Evolutionary conservation across 1,139 yeast genomes (phyloP), one percentile per base, ranked within the genome.

Genomic region (Zygosaccharomyces sapae): DNA sequence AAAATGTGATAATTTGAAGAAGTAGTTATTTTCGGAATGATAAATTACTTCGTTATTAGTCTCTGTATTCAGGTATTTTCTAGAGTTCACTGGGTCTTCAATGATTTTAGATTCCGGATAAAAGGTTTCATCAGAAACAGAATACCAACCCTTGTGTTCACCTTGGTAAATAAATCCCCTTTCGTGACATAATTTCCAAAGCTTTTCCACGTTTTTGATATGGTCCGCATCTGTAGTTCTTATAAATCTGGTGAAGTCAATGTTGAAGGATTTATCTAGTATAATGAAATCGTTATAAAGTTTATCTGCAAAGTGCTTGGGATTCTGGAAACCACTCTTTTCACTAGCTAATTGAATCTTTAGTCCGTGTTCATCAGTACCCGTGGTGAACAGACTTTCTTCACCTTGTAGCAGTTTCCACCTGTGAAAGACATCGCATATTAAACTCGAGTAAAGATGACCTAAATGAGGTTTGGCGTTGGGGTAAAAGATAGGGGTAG

Each of bases 281-380:
- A 63, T 63, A 56, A 77, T 75, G 67, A 92, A 92, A 51, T 80
- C 80, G 8, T 69, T 63, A 1, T 89, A 79, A 4, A 87, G 78
- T 12, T 69, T 68, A 60, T 92, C 96, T 24, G 89, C 95, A 59
- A 90, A 83, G 41, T 64, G 63, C 57, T 83, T 75, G 0, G 97
- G 92, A 6, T 68, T 69, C 3, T 39, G 41, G 7, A 68, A 60
- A 1, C 73, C 72, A 4, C 72, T 71, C 18, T 75, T 76, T 48
- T 75, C 77, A 2, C 83, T 83, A 0, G 89, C 88, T 0, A 84
- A 83, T 43, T 88, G 95, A 33, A 92, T 90, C 70, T 92, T 92
- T 52, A 89, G 70, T 0, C 99, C 99, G 65, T 92, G 98, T 67
- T 92, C 99, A 65, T 92, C 99, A 0, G 97, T 90, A 0, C 99